Percentiles rank a stretch among this genome's conserved stretches.
phyloP scores from a whole-genome alignment of 257 asterid species.

The Paulownia fortunei region DNA sequence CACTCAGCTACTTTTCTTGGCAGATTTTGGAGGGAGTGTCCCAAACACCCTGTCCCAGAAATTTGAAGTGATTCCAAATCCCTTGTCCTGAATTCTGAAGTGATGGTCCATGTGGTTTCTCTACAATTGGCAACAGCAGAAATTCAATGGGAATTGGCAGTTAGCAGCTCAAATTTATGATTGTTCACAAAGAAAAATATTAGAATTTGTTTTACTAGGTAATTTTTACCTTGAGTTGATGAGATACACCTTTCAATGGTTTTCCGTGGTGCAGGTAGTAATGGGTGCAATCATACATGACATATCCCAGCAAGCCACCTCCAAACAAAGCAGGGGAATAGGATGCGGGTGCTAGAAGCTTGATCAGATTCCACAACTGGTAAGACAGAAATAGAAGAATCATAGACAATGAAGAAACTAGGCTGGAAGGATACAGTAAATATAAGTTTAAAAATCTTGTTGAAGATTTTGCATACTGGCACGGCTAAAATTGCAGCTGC shows the following conservation, averaged over 20 bases:
- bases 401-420: neutral
- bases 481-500: slow-evolving; percentile 49
- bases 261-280: slow-evolving; percentile 83
- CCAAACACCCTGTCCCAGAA: slow-evolving; percentile 87
- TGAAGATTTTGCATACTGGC: slow-evolving; percentile 36
- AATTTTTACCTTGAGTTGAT: slow-evolving; percentile 62
- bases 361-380: slow-evolving; percentile 67
- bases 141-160: neutral
- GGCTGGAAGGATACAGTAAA: neutral
- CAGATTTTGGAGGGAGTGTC: slow-evolving; percentile 62
- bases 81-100: slow-evolving; percentile 68
- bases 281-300: slow-evolving; percentile 81
- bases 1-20: slow-evolving; percentile 48
- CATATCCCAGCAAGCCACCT: slow-evolving; percentile 76
- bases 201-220: neutral
- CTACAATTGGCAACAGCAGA: slow-evolving; percentile 33
- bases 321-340: slow-evolving; percentile 63
- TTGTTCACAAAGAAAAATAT: neutral
- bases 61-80: slow-evolving; percentile 79
- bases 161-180: neutral
- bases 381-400: slow-evolving; percentile 15
- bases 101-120: slow-evolving; percentile 88
- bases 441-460: neutral
- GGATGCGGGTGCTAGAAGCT: slow-evolving; percentile 47
- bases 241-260: slow-evolving; percentile 58